These are phyloP conservation scores for Sporothrix curviconia DNA, from an alignment of 2,329 filamentous ascomycete genomes.

Conservation along the genomic window DNA sequence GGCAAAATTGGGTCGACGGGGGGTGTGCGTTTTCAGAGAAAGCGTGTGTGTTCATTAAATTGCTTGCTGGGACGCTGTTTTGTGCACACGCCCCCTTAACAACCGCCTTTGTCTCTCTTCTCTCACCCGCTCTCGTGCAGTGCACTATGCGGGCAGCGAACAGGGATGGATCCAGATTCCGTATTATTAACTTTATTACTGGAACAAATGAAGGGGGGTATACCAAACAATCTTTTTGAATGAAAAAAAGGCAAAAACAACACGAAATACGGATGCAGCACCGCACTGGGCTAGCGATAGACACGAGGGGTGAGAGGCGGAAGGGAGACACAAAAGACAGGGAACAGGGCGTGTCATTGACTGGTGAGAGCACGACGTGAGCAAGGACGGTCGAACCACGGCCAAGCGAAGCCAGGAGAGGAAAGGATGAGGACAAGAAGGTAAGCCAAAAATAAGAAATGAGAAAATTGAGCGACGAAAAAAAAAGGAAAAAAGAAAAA, in stretches of 20 bases:
- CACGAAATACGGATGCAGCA: background rate
- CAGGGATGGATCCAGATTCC: conserved; percentile 19
- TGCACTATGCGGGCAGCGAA: conserved; percentile 3
- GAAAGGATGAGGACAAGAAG: no score
- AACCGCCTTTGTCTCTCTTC: background rate
- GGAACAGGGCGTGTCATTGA: background rate
- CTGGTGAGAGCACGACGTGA: background rate
- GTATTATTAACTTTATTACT: conserved; percentile 7
- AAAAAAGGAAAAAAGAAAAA: background rate
- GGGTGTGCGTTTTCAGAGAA: conserved; percentile 22
- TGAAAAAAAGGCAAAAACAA: background rate
- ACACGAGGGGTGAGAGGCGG: background rate
- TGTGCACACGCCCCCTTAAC: conserved; percentile 10
- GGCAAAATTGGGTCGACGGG: conserved; percentile 25
- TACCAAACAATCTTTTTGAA: no score
- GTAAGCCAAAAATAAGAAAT: no score
- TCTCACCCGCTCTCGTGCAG: conserved; percentile 12
- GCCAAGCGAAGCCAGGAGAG: no score
- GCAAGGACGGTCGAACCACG: background rate
- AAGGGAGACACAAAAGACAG: conserved; percentile 2
- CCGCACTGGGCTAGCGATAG: no score
- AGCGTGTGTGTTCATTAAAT: conserved; percentile 13
- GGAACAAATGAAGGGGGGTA: conserved; percentile 12
- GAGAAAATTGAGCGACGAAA: no score
- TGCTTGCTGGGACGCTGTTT: background rate